A percentile compares a stretch with the other conserved stretches of the same genome.
Evolutionary conservation across 306 rosid genomes (phyloP).

Genomic region (Castanea crenata): DNA sequence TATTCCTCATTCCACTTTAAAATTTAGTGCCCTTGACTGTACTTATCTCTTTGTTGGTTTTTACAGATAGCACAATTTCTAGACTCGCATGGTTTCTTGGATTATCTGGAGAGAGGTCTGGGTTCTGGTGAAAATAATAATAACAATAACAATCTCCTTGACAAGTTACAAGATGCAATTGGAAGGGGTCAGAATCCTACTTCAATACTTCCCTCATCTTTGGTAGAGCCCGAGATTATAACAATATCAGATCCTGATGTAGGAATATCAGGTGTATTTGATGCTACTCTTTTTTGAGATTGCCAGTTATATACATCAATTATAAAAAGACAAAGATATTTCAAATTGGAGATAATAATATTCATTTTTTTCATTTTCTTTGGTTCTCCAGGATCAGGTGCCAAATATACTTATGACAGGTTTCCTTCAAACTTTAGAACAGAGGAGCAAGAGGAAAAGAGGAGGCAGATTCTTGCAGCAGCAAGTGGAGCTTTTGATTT

Average conservation of each 20-base stretch:
- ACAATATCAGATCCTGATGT: constrained; percentile 80
- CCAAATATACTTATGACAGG: constrained; percentile 76
- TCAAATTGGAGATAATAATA: not conserved
- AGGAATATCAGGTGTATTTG: constrained; percentile 65
- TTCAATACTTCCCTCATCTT: constrained; percentile 71
- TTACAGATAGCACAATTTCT: constrained; percentile 78
- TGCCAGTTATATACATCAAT: constrained; percentile 1
- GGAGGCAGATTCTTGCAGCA: constrained; percentile 81
- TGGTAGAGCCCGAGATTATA: constrained; percentile 78
- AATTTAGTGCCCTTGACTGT: constrained; percentile 11
- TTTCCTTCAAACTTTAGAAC: constrained; percentile 84
- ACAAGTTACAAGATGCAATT: constrained; percentile 94
- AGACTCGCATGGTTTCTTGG: constrained; percentile 92
- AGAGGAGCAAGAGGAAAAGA: constrained; percentile 90
- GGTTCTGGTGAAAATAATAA: constrained; percentile 76
- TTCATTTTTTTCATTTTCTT: constrained; percentile 7
- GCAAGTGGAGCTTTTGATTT: constrained; percentile 79
- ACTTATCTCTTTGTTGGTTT: constrained; percentile 27
- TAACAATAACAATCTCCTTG: constrained; percentile 55
- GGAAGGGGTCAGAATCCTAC: constrained; percentile 97
- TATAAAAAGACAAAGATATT: not conserved
- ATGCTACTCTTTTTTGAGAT: constrained; percentile 11
- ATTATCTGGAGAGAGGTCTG: constrained; percentile 82
- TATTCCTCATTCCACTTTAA: constrained; percentile 6
- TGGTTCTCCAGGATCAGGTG: constrained; percentile 63